phyloP scores from a whole-genome alignment of 2,329 filamentous ascomycete genomes.

The Alternaria alternata region DNA sequence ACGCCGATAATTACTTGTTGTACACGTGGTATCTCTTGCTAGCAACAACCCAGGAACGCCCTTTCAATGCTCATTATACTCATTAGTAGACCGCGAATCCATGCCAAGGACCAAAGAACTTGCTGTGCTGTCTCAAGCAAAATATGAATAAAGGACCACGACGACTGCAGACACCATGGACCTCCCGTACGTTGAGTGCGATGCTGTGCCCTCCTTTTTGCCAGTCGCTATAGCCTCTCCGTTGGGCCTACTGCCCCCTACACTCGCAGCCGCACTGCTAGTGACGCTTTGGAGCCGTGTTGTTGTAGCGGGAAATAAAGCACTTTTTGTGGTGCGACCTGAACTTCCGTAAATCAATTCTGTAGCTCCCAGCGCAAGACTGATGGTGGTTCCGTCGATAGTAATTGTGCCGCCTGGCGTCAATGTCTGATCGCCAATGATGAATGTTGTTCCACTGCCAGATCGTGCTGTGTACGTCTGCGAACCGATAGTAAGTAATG shows the following conservation, averaged over 20 bases:
- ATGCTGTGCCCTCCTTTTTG: slow-evolving; percentile 9
- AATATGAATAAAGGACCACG: background rate
- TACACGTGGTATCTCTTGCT: slow-evolving; percentile 6
- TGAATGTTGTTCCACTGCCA: slow-evolving; percentile 42
- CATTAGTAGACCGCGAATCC: background rate
- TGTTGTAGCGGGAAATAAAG: slow-evolving; percentile 52
- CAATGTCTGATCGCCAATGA: slow-evolving; percentile 51
- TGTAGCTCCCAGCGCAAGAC: slow-evolving; percentile 48
- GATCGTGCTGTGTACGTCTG: slow-evolving; percentile 38
- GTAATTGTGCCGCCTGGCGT: slow-evolving; percentile 50
- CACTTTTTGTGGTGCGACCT: slow-evolving; percentile 42
- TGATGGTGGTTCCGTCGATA: slow-evolving; percentile 44
- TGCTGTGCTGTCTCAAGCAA: slow-evolving; percentile 1
- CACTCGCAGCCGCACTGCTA: slow-evolving; percentile 19
- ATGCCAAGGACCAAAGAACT: background rate
- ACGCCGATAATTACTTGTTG: background rate
- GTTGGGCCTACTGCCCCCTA: slow-evolving; percentile 20
- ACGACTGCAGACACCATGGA: background rate
- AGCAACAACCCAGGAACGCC: background rate
- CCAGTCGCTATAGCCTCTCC: slow-evolving; percentile 21
- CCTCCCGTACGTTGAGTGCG: background rate
- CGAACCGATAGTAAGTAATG: slow-evolving; percentile 44
- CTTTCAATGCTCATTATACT: slow-evolving; percentile 3
- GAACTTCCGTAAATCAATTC: slow-evolving; percentile 47
- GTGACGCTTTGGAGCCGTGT: slow-evolving; percentile 27